These are phyloP conservation scores for Gyromitra esculenta DNA, from an alignment of 2,329 filamentous ascomycete genomes.

Conservation along the genomic window DNA sequence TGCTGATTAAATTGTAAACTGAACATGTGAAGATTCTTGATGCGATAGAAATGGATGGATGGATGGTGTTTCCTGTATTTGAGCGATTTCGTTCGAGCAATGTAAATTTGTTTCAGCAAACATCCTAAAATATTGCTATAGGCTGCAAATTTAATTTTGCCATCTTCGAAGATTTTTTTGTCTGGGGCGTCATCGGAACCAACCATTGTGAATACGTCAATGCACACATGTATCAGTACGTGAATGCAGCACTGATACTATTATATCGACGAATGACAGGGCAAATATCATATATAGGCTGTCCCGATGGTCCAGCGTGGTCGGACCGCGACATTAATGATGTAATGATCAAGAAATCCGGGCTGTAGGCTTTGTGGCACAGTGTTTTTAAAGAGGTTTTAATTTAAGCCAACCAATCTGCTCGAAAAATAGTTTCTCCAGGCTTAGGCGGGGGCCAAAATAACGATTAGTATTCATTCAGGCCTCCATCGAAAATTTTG, in stretches of 20 bases:
- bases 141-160: neutral
- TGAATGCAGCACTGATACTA: neutral
- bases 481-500: constrained; percentile 6
- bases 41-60: neutral
- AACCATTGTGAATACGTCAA: neutral
- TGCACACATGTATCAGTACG: neutral
- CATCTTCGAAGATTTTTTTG: neutral
- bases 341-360: neutral
- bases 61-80: neutral
- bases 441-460: constrained; percentile 1
- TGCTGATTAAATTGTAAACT: too few relatives aligned
- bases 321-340: neutral
- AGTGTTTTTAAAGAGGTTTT: neutral
- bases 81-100: too few relatives aligned
- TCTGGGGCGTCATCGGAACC: neutral
- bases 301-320: neutral
- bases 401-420: neutral
- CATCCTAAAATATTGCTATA: neutral
- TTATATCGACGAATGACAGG: neutral
- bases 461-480: constrained; percentile 26
- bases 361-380: neutral
- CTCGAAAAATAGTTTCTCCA: neutral
- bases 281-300: neutral
- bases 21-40: too few relatives aligned
- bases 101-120: too few relatives aligned